These are phyloP conservation scores for Claviceps capensis DNA, from an alignment of 2,329 filamentous ascomycete species.

Conservation along the genomic window DNA sequence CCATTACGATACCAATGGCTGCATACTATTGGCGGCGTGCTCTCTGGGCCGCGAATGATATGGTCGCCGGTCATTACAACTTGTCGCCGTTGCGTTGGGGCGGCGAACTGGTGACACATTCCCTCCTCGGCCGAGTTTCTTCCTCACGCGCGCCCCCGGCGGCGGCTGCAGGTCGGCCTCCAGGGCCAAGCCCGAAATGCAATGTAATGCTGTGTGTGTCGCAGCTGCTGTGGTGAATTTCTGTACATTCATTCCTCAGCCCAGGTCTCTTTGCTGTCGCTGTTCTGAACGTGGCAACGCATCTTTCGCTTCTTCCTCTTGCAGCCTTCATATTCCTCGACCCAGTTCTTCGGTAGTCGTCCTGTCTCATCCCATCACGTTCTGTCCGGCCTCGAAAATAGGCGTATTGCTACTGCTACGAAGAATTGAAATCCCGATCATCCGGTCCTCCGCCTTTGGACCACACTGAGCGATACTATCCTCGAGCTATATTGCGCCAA, in stretches of 20 bases:
- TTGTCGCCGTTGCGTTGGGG: too few species aligned
- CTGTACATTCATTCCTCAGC: background rate
- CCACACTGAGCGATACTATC: background rate
- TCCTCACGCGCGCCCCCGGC: too few species aligned
- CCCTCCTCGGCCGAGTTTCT: too few species aligned
- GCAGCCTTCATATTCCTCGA: constrained; percentile 1
- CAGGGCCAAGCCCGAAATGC: constrained; percentile 1
- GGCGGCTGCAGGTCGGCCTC: constrained; percentile 1
- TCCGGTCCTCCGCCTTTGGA: background rate
- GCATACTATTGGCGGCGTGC: background rate
- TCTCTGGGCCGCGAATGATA: background rate
- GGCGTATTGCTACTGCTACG: background rate
- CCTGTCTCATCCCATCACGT: constrained; percentile 4
- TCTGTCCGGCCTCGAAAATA: background rate
- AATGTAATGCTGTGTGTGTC: background rate
- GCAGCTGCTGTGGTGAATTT: background rate
- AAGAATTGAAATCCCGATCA: background rate
- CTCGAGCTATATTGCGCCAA: background rate
- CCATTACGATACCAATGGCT: background rate
- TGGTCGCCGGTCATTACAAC: too few species aligned
- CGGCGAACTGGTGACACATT: too few species aligned
- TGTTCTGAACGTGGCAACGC: background rate
- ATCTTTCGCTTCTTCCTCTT: background rate
- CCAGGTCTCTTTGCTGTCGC: background rate
- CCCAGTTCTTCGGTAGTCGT: constrained; percentile 2